phyloP scores from a whole-genome alignment of 2,329 filamentous ascomycete species.

The Xylogone sp. region DNA sequence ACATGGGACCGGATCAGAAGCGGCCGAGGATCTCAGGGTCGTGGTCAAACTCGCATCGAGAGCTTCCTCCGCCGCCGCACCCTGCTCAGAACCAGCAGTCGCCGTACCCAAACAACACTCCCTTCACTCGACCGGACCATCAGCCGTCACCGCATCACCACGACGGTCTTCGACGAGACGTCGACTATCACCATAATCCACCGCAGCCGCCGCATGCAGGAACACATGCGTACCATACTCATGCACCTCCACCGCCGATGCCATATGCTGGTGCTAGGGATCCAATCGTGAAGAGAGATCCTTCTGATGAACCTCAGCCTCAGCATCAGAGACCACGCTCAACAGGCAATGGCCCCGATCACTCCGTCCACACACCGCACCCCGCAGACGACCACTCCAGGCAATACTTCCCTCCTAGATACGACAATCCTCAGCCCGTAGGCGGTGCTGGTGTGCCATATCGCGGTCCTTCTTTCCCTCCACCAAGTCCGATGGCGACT shows the following conservation, averaged over 20 bases:
- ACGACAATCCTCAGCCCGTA: constrained; percentile 14
- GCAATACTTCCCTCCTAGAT: constrained; percentile 15
- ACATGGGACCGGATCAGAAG: constrained; percentile 56
- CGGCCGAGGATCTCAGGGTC: constrained; percentile 50
- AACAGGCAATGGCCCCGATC: constrained; percentile 21
- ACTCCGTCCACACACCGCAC: constrained; percentile 18
- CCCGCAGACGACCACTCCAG: constrained; percentile 20
- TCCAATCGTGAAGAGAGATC: constrained; percentile 53
- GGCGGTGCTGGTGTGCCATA: constrained; percentile 5
- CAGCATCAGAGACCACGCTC: constrained; percentile 31
- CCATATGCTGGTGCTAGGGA: constrained; percentile 43
- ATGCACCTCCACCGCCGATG: constrained; percentile 26
- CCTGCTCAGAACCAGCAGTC: constrained; percentile 25
- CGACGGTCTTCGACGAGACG: constrained; percentile 50
- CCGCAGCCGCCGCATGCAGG: constrained; percentile 33
- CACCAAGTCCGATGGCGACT: constrained; percentile 23
- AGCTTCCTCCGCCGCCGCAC: constrained; percentile 27
- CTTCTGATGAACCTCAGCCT: constrained; percentile 28
- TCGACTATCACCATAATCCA: constrained; percentile 48
- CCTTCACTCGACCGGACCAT: constrained; percentile 27
- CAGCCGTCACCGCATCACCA: constrained; percentile 39
- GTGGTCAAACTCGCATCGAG: constrained; percentile 45
- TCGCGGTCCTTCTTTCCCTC: not conserved
- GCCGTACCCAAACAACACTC: constrained; percentile 20
- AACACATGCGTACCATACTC: constrained; percentile 35